Evolutionary conservation across 257 asterid genomes (phyloP).

Genomic region (Solanum clarkiae): DNA sequence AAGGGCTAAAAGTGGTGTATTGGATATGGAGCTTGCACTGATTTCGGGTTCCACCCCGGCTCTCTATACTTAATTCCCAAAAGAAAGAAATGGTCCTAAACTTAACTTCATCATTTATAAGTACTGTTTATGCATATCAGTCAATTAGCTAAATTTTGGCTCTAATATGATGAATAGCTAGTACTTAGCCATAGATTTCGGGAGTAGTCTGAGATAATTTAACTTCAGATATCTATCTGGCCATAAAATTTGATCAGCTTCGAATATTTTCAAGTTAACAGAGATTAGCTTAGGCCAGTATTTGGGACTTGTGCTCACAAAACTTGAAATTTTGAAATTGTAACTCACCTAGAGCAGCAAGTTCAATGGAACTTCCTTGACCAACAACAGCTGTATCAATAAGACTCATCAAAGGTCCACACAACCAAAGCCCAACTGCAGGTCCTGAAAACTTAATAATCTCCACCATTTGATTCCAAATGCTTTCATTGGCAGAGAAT

Average conservation of each 20-base stretch:
- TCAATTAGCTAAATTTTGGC: not conserved
- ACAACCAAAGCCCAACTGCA: constrained; percentile 86
- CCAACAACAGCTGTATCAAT: constrained; percentile 92
- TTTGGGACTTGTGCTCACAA: not conserved
- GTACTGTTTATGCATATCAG: not conserved
- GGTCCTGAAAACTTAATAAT: constrained; percentile 95
- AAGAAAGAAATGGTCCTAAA: not conserved
- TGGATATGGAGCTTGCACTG: too few species aligned
- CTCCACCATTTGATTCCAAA: constrained; percentile 67
- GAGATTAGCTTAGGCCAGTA: not conserved
- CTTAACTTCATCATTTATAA: not conserved
- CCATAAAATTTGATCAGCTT: not conserved
- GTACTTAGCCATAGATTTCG: not conserved
- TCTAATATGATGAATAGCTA: not conserved
- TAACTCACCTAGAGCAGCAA: constrained; percentile 82
- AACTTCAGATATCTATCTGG: not conserved
- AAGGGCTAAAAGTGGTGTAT: too few species aligned
- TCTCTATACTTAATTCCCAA: too few species aligned
- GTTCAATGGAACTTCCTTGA: constrained; percentile 83
- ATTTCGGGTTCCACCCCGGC: too few species aligned
- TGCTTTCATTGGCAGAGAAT: constrained; percentile 38
- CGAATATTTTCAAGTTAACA: not conserved
- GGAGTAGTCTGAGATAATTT: not conserved
- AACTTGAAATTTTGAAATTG: not conserved
- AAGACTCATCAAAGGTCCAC: constrained; percentile 91